A percentile compares a stretch with the other conserved stretches of the same genome.
Evolutionary conservation across 2,329 filamentous ascomycete genomes (phyloP).

Genomic region (Cytospora piceicola): DNA sequence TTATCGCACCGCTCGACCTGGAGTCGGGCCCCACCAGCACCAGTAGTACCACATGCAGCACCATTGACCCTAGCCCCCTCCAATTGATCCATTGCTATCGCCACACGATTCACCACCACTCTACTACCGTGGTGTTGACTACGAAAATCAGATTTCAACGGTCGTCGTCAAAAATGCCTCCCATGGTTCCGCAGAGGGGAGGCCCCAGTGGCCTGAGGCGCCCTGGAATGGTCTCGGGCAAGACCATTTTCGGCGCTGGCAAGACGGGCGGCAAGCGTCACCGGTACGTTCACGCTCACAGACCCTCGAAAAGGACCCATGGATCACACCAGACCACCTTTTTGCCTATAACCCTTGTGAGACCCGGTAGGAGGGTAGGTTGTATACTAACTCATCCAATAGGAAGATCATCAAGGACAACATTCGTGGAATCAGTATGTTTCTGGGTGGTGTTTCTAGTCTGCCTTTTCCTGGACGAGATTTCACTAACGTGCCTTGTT

Average conservation of each 20-base stretch:
- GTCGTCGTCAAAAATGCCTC: slow-evolving; percentile 35
- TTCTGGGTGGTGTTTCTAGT: not conserved
- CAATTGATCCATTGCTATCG: not conserved
- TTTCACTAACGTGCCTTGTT: slow-evolving; percentile 8
- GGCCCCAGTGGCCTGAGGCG: slow-evolving; percentile 37
- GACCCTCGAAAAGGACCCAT: not conserved
- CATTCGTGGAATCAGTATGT: slow-evolving; percentile 56
- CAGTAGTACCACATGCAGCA: too few relatives aligned
- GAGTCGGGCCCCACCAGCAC: not conserved
- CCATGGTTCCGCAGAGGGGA: slow-evolving; percentile 37
- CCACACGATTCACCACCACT: not conserved
- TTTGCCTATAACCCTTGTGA: not conserved
- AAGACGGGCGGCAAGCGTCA: slow-evolving; percentile 36
- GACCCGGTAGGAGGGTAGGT: not conserved
- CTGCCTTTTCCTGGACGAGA: not conserved
- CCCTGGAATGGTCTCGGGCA: slow-evolving; percentile 27
- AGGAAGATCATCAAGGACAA: slow-evolving; percentile 55
- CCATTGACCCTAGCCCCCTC: not conserved
- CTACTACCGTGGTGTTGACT: not conserved
- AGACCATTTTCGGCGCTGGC: slow-evolving; percentile 32
- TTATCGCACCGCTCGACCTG: slow-evolving; percentile 9
- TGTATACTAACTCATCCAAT: not conserved
- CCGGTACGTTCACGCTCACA: slow-evolving; percentile 32
- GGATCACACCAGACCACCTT: not conserved
- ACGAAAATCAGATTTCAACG: not conserved